Evolutionary conservation across 225 moss, liverwort and hornwort species (phyloP), one percentile per base, ranked within the genome.

Genomic region (Polytrichum commune): DNA sequence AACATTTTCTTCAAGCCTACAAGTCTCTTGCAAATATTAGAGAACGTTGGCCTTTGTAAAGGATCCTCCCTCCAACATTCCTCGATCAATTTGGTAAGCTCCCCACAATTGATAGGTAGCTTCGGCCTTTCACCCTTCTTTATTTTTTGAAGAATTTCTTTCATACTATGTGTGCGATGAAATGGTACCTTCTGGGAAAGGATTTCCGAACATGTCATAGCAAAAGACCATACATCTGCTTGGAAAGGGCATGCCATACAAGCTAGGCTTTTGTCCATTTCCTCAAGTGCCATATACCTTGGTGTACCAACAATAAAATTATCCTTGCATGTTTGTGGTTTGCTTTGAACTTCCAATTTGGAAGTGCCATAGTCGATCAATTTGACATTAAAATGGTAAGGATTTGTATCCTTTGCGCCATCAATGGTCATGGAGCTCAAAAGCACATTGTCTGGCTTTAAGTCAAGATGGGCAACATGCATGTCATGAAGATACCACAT

Each of bases 401-500:
- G 78, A 8, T 23, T 26, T 55, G 73, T 78, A 55, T 53, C 24
- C 5, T 64, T 65, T 6, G 64, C 66, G 0, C 18, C 16, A 16
- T 63, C 32, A 35, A 33, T 55, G 1, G 26, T 70, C 28, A 60
- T 28, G 7, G 55, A 64, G 22, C 28, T 64, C 23, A 81, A 25
- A 6, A 85, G 70, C 23, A 79, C 61, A 67, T 79, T 85, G 0
- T 63, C 19, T 19, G 85, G 85, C 55, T 79, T 74, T 29, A 82
- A 78, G 58, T 65, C 76, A 27, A 76, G 73, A 63, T 81, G 78
- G 0, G 78, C 78, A 16, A 85, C 55, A 22, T 62, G 66, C 5
- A 74, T 73, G 76, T 82, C 81, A 8, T 85, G 81, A 10, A 85
- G 81, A 60, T 85, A 85, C 60, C 85, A 81, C 76, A 85, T 63